Evolutionary conservation across 1,139 yeast genomes (phyloP), one percentile per base, ranked within the genome.

Genomic region (Lodderomyces oxycetoniae): DNA sequence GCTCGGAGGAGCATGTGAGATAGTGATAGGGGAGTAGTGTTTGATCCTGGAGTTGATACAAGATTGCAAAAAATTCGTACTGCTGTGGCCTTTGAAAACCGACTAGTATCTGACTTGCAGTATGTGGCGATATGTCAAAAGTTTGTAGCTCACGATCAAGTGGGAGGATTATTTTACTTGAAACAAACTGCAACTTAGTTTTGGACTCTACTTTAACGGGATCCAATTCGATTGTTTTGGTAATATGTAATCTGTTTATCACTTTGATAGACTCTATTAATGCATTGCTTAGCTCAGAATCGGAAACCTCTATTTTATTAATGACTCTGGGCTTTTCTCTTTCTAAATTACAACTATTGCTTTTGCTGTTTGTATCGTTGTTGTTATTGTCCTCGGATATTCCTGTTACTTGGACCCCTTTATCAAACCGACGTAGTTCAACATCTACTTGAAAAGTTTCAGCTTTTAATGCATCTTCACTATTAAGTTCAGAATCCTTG

Each of bases 51-150:
- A 40, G 38, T 44, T 47, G 57, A 50, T 52, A 65, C 36, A 57
- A 55, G 43, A 50, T 59, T 12, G 61, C 75, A 50, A 71, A 61
- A 25, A 32, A 31, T 12, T 28, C 17, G 3, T 20, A 26, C n/a
- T 17, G 9, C 10, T 14, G 4, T 4, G 34, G 26, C 10, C 25
- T 24, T 25, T 19, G 15, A 20, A 26, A 31, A 8, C 30, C 9
- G 12, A 31, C 30, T 8, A 26, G 30, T 4, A 31, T 13, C 12
- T 29, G 25, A 14, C 14, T 10, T 1, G 65, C 59, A 41, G 53
- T 59, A 34, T 57, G 57, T 0, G 59, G 62, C 9, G 68, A 71
- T 55, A 64, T 63, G 36, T 61, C 74, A 3, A 72, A 38, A n/a
- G 55, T 53, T 1, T 60, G 55, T 3, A 73, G 52, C 2, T 27